These are phyloP conservation scores for Candida nitratophila DNA, from an alignment of 805 yeast species.

Conservation along the genomic window DNA sequence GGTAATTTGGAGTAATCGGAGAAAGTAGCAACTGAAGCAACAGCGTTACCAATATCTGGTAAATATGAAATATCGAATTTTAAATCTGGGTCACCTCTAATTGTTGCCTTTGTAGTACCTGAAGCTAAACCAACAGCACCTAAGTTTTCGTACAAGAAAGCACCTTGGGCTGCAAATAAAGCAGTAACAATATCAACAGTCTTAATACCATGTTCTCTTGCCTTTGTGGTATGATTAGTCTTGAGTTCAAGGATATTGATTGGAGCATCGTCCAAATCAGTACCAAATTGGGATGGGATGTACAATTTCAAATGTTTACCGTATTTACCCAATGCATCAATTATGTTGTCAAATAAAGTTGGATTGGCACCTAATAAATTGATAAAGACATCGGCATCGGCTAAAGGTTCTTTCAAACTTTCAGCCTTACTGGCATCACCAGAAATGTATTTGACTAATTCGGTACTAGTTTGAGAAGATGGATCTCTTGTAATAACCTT, in stretches of 20 bases:
- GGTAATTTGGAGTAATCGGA: slow-evolving; percentile 32
- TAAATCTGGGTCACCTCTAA: slow-evolving; percentile 33
- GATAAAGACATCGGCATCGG: slow-evolving; percentile 45
- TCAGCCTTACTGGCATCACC: slow-evolving; percentile 24
- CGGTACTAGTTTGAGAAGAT: slow-evolving; percentile 25
- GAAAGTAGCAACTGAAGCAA: slow-evolving; percentile 33
- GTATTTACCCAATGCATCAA: slow-evolving; percentile 33
- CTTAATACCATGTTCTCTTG: slow-evolving; percentile 39
- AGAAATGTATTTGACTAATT: slow-evolving; percentile 31
- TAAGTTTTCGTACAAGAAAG: slow-evolving; percentile 27
- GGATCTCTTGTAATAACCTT: slow-evolving; percentile 42
- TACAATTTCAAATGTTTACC: slow-evolving; percentile 38
- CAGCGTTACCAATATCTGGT: slow-evolving; percentile 36
- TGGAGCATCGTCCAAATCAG: slow-evolving; percentile 28
- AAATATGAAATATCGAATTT: slow-evolving; percentile 29
- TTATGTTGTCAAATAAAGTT: slow-evolving; percentile 19
- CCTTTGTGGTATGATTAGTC: slow-evolving; percentile 27
- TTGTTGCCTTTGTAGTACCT: slow-evolving; percentile 26
- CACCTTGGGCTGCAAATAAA: slow-evolving; percentile 30
- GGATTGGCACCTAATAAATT: slow-evolving; percentile 33
- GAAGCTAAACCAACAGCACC: slow-evolving; percentile 32
- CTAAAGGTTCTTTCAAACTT: slow-evolving; percentile 30
- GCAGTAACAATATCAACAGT: slow-evolving; percentile 36
- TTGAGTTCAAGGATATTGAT: slow-evolving; percentile 20
- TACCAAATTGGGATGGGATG: slow-evolving; percentile 58